phyloP scores from a whole-genome alignment of 2,329 filamentous ascomycete genomes.

The Cytospora chrysosperma region DNA sequence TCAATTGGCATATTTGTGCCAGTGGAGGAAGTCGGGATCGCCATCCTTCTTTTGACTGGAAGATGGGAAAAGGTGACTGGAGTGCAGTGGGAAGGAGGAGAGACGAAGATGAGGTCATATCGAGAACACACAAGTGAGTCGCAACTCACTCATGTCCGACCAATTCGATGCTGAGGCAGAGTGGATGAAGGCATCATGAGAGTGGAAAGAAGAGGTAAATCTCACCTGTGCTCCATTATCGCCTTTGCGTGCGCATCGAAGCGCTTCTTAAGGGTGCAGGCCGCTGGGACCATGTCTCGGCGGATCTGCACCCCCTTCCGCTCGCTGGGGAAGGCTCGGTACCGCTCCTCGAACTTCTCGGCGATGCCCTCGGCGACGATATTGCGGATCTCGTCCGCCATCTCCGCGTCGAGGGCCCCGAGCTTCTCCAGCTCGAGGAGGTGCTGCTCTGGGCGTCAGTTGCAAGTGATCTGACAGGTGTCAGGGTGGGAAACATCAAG shows the following conservation, averaged over 20 bases:
- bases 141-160: not conserved
- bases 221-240: not conserved
- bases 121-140: not conserved
- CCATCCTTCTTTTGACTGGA: not conserved
- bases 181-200: not conserved
- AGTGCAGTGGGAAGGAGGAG: not conserved
- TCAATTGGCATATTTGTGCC: not conserved
- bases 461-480: not conserved
- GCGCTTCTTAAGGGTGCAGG: constrained; percentile 3
- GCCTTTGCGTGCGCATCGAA: not conserved
- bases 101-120: too few species aligned
- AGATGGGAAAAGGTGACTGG: too few species aligned
- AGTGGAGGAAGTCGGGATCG: not conserved
- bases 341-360: constrained; percentile 7
- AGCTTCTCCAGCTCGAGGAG: constrained; percentile 14
- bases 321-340: constrained; percentile 9
- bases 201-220: not conserved
- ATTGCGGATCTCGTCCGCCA: constrained; percentile 17
- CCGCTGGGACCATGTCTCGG: not conserved
- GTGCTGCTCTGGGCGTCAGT: constrained; percentile 5
- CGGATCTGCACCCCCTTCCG: constrained; percentile 12
- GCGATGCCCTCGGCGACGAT: constrained; percentile 21
- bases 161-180: not conserved
- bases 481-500: too few species aligned
- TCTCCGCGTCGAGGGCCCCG: not conserved